Percentiles rank a stretch among this genome's conserved stretches.
These are phyloP conservation scores for Aspergillus fructus DNA, from an alignment of 2,329 filamentous ascomycete species.

Conservation along the genomic window DNA sequence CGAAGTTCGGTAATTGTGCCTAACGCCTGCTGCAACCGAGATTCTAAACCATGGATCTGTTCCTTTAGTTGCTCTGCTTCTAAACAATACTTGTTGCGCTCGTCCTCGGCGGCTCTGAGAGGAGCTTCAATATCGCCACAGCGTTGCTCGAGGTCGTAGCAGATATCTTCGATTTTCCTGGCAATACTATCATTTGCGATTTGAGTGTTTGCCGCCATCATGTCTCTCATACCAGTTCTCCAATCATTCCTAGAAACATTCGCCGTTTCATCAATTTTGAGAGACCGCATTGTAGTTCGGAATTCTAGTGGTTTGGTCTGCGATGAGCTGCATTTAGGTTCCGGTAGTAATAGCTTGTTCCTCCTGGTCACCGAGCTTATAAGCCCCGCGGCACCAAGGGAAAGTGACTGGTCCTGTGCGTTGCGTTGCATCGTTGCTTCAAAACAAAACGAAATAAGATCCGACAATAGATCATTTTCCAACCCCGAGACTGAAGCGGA, in stretches of 20 bases:
- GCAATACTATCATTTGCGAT: constrained; percentile 50
- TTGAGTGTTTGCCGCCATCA: constrained; percentile 44
- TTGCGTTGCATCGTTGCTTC: constrained; percentile 15
- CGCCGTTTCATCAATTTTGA: constrained; percentile 13
- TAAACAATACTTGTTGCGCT: constrained; percentile 33
- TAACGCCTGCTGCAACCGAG: constrained; percentile 35
- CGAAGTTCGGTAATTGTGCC: constrained; percentile 40
- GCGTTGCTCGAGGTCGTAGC: constrained; percentile 56
- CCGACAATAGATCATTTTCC: constrained; percentile 28
- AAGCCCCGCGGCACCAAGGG: constrained; percentile 16
- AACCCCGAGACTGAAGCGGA: constrained; percentile 12
- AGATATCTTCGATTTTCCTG: constrained; percentile 52
- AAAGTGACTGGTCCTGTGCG: background rate
- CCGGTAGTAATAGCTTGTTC: constrained; percentile 1
- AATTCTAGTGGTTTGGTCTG: constrained; percentile 10
- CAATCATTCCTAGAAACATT: constrained; percentile 45
- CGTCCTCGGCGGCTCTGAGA: constrained; percentile 42
- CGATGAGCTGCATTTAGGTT: constrained; percentile 19
- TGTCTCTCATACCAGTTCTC: constrained; percentile 46
- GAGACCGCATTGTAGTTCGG: constrained; percentile 12
- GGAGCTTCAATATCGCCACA: constrained; percentile 58
- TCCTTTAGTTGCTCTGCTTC: constrained; percentile 37
- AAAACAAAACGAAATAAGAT: constrained; percentile 27
- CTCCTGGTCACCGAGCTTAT: constrained; percentile 20
- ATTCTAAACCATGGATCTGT: constrained; percentile 38